Evolutionary conservation across 345 rosid species (phyloP).

Genomic region (Geranium rotundifolium): DNA sequence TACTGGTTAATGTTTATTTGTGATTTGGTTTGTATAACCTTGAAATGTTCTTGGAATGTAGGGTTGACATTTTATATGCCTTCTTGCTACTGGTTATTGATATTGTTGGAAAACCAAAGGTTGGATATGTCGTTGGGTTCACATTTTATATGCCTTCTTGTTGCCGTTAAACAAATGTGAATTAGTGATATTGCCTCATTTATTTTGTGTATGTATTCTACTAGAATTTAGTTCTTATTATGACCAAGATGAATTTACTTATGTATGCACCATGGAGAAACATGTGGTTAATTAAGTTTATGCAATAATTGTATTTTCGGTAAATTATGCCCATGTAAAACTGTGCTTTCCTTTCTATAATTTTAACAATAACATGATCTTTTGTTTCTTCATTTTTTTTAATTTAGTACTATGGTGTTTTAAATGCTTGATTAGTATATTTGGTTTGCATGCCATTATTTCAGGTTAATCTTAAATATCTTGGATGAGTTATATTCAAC

Average conservation of each 20-base stretch:
- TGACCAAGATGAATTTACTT: background rate
- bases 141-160: too few species aligned
- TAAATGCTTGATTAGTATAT: background rate
- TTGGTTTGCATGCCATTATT: conserved; percentile 8
- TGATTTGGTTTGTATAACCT: too few species aligned
- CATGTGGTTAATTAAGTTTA: background rate
- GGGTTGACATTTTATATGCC: too few species aligned
- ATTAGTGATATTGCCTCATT: too few species aligned
- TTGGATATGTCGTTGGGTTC: too few species aligned
- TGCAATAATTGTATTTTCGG: too few species aligned
- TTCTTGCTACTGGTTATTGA: too few species aligned
- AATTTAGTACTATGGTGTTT: background rate
- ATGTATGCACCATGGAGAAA: background rate
- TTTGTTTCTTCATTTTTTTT: background rate
- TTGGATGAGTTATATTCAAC: conserved; percentile 95
- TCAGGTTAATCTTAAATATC: conserved; percentile 95
- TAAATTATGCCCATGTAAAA: background rate
- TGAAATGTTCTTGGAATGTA: too few species aligned
- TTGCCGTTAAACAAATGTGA: too few species aligned
- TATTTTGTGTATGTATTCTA: background rate
- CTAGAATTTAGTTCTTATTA: background rate
- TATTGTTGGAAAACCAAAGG: too few species aligned
- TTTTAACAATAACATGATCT: too few species aligned
- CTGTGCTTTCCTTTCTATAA: background rate
- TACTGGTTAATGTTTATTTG: too few species aligned